Evolutionary conservation across 1,284 basidiomycete species (phyloP).

Genomic region (Sporisorium reilianum): DNA sequence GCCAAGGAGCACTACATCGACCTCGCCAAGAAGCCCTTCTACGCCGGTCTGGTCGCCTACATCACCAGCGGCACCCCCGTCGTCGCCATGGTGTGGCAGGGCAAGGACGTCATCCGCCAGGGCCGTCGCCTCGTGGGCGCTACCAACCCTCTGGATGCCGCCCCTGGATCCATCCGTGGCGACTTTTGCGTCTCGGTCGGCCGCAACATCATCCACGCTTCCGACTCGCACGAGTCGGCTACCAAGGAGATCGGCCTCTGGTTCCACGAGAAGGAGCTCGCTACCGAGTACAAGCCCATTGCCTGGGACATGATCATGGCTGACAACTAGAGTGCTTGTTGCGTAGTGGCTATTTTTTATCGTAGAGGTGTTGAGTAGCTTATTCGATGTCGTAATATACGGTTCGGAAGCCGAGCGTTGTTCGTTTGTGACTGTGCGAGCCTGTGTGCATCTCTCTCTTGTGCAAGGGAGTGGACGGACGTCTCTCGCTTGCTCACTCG

Average conservation of each 20-base stretch:
- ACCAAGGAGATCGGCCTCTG: constrained; percentile 72
- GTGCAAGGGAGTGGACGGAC: too few relatives aligned
- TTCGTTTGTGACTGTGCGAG: neutral
- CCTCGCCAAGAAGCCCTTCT: constrained; percentile 63
- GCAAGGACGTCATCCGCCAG: constrained; percentile 67
- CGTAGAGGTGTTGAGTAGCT: neutral
- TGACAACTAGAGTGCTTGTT: constrained; percentile 47
- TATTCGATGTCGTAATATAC: neutral
- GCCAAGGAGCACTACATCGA: constrained; percentile 65
- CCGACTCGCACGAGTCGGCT: constrained; percentile 72
- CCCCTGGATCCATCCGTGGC: constrained; percentile 62
- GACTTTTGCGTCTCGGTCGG: constrained; percentile 65
- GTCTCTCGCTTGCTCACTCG: too few relatives aligned
- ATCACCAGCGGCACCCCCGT: constrained; percentile 65
- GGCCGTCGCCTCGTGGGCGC: constrained; percentile 65
- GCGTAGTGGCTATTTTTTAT: too few relatives aligned
- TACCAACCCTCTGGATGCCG: constrained; percentile 62
- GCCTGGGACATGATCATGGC: constrained; percentile 64
- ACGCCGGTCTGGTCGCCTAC: constrained; percentile 57
- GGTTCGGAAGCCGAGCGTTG: neutral
- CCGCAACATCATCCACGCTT: constrained; percentile 72
- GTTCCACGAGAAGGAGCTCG: constrained; percentile 71
- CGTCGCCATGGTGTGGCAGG: constrained; percentile 66
- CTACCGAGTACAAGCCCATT: constrained; percentile 70
- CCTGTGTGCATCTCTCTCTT: neutral